A percentile compares a stretch with the other conserved stretches of the same genome.
Conservation (phyloP, 164 flowering plant species). For the Macadamia integrifolia region DNA sequence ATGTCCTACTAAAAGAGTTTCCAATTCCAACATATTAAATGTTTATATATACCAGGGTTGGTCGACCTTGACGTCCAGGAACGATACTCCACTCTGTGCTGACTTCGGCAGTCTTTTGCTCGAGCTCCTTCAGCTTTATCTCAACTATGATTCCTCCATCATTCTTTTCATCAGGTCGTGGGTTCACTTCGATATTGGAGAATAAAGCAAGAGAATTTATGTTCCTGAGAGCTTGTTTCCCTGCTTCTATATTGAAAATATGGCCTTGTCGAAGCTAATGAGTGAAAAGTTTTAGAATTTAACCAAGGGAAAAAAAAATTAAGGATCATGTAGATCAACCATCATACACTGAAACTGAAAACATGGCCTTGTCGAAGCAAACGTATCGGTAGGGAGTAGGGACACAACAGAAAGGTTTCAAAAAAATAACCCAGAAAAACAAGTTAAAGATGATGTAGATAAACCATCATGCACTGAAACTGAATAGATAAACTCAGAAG, state of each 20-base stretch:
- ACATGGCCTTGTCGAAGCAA: no score
- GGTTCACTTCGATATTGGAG: slow-evolving; percentile 96
- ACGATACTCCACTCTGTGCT: slow-evolving; percentile 98
- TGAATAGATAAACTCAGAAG: neutral
- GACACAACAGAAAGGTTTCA: no score
- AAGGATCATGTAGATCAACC: neutral
- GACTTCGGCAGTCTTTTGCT: slow-evolving; percentile 93
- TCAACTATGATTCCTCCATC: slow-evolving; percentile 97
- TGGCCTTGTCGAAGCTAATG: slow-evolving; percentile 77
- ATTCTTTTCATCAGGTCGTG: slow-evolving; percentile 91
- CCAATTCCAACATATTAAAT: neutral
- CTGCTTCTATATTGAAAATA: slow-evolving; percentile 93
- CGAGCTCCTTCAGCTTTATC: slow-evolving; percentile 93
- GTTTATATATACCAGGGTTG: slow-evolving; percentile 62
- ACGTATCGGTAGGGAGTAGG: no score
- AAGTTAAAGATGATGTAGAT: no score
- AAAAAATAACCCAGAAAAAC: no score
- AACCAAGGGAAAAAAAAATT: no score
- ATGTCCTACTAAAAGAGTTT: neutral
- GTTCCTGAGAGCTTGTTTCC: slow-evolving; percentile 93
- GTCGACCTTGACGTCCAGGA: slow-evolving; percentile 93
- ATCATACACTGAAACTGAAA: neutral
- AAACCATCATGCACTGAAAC: neutral
- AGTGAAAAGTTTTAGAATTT: neutral
- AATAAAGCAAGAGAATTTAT: slow-evolving; percentile 78